These are phyloP conservation scores for Sclerotinia sclerotiorum DNA, from an alignment of 2,329 filamentous ascomycete genomes.

Conservation along the genomic window DNA sequence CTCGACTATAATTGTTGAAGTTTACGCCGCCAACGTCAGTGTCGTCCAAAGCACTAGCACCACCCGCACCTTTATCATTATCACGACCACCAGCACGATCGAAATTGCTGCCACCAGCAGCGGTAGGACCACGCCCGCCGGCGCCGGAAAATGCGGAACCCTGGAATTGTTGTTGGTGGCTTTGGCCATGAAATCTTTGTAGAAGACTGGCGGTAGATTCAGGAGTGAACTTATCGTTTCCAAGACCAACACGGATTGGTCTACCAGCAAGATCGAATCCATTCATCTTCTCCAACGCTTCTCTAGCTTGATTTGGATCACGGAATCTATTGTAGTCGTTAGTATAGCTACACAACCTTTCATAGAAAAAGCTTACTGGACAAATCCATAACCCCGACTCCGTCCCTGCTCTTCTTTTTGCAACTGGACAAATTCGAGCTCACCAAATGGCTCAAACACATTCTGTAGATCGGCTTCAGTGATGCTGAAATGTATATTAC, in stretches of 20 bases:
- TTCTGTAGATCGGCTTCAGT: slow-evolving; percentile 94
- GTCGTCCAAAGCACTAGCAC: slow-evolving; percentile 93
- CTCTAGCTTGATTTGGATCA: slow-evolving; percentile 85
- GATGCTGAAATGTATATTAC: slow-evolving; percentile 99
- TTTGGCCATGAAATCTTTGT: slow-evolving; percentile 85
- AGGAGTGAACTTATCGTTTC: slow-evolving; percentile 99
- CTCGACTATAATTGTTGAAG: slow-evolving; percentile 98
- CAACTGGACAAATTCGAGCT: slow-evolving; percentile 94
- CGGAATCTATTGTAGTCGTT: slow-evolving; percentile 66
- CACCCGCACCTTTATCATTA: slow-evolving; percentile 81
- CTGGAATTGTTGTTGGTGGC: slow-evolving; percentile 70
- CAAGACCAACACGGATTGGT: slow-evolving; percentile 96
- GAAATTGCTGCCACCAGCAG: slow-evolving; percentile 73
- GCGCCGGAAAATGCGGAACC: slow-evolving; percentile 89
- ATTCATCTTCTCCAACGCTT: slow-evolving; percentile 98
- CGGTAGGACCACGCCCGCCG: slow-evolving; percentile 81
- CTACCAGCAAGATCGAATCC: slow-evolving; percentile 97
- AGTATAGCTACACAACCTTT: slow-evolving; percentile 36
- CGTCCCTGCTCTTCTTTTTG: slow-evolving; percentile 93
- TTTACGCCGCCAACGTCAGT: slow-evolving; percentile 98
- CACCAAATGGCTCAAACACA: slow-evolving; percentile 96
- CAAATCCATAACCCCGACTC: slow-evolving; percentile 95
- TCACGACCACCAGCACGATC: slow-evolving; percentile 88
- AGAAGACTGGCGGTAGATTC: slow-evolving; percentile 92
- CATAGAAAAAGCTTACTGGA: slow-evolving; percentile 70